Base-by-base conservation (phyloP, 2,329 filamentous ascomycete genomes). In the Colletotrichum musicola region DNA sequence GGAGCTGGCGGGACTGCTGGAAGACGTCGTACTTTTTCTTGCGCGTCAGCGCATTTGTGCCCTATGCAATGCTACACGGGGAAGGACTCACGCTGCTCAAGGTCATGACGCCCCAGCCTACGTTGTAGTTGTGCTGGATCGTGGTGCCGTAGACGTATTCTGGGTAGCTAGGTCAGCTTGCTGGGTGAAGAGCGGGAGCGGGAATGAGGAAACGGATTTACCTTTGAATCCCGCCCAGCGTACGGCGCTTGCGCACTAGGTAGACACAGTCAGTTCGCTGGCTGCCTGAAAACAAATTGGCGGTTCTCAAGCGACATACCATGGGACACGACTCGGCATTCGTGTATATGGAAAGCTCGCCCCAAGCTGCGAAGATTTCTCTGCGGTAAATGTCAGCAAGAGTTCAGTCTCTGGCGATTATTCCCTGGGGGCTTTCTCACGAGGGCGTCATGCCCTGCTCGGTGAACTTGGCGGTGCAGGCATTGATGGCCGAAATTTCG, bases 261-360 rank as follows among this genome's bases (percentile, higher is more conserved):
- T 35, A 2, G 1, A 2, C 1, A 35, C 1, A 4, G 2, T 35
- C 30, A 35, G 9, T 35, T 10, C 30, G 30, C 30, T 35, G 6
- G 30, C 30, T 10, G 9, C 1, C 6, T 35, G 9, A 10, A 30
- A 10, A 7, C 1, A 7, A 9, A 35, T 1, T 9, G 6, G 30
- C 1, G 40, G 13, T 14, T n/a, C 4, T 1, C 6, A 7, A 13
- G 1, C 4, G 5, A 4, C 13, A 7, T 27, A 67, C 64, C 83
- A 88, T 89, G 4, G 86, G 83, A 73, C 86, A 89, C 56, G 82
- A 84, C 74, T 89, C 86, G 0, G 83, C 86, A 73, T 86, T 89
- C 14, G 86, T 89, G 74, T 89, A 88, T 3, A 88, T 75, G 4
- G 81, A 81, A 6, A 88, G 75, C 13, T 79, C 71, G 6, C 75